A percentile compares a stretch with the other conserved stretches of the same genome.
Evolutionary conservation across 208 protist genomes (phyloP).

Genomic region (Crithidia brevicula): DNA sequence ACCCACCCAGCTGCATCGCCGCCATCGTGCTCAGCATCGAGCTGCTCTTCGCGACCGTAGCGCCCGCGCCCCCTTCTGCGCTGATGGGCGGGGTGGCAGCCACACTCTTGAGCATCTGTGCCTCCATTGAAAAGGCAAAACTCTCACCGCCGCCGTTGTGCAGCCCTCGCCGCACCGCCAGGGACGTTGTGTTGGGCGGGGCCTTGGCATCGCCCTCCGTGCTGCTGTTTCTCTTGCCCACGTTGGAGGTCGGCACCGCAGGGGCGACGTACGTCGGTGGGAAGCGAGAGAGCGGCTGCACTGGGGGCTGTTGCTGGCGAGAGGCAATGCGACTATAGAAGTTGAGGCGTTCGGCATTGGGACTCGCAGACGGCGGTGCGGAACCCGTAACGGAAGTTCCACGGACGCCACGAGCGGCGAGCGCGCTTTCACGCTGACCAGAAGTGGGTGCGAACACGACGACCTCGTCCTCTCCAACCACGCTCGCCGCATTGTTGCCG

Average conservation of each 20-base stretch:
- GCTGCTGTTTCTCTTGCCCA: background rate
- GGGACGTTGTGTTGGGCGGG: background rate
- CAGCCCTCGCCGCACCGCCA: background rate
- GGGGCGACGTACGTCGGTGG: background rate
- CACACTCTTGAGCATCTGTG: too few relatives aligned
- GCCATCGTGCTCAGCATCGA: background rate
- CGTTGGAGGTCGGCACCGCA: background rate
- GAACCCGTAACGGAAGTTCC: background rate
- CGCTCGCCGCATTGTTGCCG: background rate
- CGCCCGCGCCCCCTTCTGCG: background rate
- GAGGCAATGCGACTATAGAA: conserved; percentile 21
- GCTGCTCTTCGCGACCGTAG: background rate
- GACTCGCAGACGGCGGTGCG: background rate
- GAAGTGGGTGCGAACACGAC: background rate
- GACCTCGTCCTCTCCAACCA: background rate
- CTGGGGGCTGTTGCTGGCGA: background rate
- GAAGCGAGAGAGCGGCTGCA: conserved; percentile 4
- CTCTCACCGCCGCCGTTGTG: background rate
- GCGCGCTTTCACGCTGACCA: background rate
- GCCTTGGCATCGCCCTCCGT: background rate
- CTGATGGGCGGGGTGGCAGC: too few relatives aligned
- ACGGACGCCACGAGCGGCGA: background rate
- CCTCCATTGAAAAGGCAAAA: conserved; percentile 1
- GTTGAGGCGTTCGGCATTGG: conserved; percentile 8
- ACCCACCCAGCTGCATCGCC: background rate